Evolutionary conservation across 192 early-diverging fungal species (phyloP).

Genomic region (Backusella psychrophila): DNA sequence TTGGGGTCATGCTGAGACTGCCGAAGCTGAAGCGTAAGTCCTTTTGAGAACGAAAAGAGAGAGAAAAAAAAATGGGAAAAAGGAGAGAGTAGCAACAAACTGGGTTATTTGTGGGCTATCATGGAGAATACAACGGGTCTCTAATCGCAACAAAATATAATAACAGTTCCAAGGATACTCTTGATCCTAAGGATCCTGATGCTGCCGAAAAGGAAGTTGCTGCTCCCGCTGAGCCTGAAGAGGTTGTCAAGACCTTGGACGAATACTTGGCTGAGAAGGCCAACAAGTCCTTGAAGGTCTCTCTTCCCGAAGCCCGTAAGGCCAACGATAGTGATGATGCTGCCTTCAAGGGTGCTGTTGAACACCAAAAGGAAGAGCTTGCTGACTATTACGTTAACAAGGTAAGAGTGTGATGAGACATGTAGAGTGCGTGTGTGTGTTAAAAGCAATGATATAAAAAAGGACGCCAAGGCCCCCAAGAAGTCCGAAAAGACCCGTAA

Average conservation of each 20-base stretch:
- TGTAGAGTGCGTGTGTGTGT: not conserved
- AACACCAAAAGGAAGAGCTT: constrained; percentile 69
- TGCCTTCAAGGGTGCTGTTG: constrained; percentile 72
- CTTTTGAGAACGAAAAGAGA: not conserved
- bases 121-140: not conserved
- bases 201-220: constrained; percentile 36
- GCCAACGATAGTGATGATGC: constrained; percentile 87
- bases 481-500: constrained; percentile 60
- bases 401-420: not conserved
- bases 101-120: not conserved
- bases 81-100: not conserved
- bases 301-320: constrained; percentile 65
- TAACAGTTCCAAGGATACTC: constrained; percentile 11
- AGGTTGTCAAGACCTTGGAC: constrained; percentile 80
- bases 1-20: constrained; percentile 69
- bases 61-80: not conserved
- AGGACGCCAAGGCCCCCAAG: constrained; percentile 19
- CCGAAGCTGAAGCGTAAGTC: constrained; percentile 49
- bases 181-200: constrained; percentile 32
- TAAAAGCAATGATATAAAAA: not conserved
- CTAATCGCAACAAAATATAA: not conserved
- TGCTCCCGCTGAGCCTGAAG: constrained; percentile 72
- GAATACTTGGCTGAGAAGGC: constrained; percentile 81
- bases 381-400: constrained; percentile 74
- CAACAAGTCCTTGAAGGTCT: constrained; percentile 55